A percentile compares a stretch with the other conserved stretches of the same genome.
These are phyloP conservation scores for Citrus medica DNA, from an alignment of 345 rosid genomes.

Conservation along the genomic window DNA sequence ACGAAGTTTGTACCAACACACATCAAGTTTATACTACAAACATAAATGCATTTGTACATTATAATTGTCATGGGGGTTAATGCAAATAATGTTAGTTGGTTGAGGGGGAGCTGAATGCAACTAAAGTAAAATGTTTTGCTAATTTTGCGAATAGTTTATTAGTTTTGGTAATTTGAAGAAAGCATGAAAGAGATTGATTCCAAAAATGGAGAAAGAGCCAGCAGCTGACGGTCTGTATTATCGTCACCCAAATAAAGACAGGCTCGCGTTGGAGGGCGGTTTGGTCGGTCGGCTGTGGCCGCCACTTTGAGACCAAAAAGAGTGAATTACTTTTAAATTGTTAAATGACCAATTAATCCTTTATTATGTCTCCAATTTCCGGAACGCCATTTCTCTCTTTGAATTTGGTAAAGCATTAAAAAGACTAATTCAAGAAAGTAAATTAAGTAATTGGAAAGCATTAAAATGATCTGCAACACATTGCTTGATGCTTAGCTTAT, in stretches of 20 bases:
- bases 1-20: background rate
- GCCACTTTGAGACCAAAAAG: slow-evolving; percentile 41
- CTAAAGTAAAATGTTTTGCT: background rate
- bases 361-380: background rate
- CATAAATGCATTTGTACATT: background rate
- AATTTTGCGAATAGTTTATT: background rate
- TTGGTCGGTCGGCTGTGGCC: slow-evolving; percentile 65
- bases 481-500: background rate
- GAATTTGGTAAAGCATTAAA: too few species aligned
- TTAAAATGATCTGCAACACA: background rate
- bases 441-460: background rate
- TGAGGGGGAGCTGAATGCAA: background rate
- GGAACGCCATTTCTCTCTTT: background rate
- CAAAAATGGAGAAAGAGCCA: background rate
- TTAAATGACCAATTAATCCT: slow-evolving; percentile 31
- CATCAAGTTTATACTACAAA: background rate
- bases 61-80: background rate
- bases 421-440: too few species aligned
- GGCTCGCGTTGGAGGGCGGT: slow-evolving; percentile 49
- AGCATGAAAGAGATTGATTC: background rate
- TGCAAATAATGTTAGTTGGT: background rate
- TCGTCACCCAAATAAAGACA: slow-evolving; percentile 8
- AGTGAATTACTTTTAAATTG: background rate
- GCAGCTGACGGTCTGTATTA: background rate
- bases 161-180: background rate